Conservation (phyloP, 1,284 basidiomycete species). For the Naganishia sp. region DNA sequence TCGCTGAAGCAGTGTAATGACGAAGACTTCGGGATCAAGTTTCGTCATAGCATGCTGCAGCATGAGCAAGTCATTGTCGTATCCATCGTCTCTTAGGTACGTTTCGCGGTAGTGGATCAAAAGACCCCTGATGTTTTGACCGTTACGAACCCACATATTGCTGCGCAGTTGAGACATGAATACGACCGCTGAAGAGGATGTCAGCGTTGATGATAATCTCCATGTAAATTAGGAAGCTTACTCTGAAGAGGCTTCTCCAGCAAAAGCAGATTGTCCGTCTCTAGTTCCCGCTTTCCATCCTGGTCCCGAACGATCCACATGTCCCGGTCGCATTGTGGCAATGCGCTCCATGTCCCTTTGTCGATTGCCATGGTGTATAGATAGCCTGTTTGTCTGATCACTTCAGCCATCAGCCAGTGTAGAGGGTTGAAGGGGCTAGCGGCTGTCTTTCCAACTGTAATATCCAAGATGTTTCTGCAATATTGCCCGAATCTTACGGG, state of each 20-base stretch:
- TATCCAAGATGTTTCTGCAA: constrained; percentile 56
- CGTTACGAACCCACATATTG: constrained; percentile 97
- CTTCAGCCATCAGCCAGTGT: constrained; percentile 86
- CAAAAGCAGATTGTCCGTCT: constrained; percentile 54
- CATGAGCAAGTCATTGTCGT: constrained; percentile 94
- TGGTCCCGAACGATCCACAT: constrained; percentile 43
- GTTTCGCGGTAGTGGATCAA: constrained; percentile 96
- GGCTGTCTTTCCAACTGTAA: constrained; percentile 72
- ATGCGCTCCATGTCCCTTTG: constrained; percentile 24
- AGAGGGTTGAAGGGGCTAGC: constrained; percentile 92
- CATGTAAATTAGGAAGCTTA: constrained; percentile 51
- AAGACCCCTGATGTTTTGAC: constrained; percentile 91
- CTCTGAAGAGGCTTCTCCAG: constrained; percentile 85
- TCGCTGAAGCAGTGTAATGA: constrained; percentile 85
- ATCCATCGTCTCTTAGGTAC: constrained; percentile 90
- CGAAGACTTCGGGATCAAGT: constrained; percentile 74
- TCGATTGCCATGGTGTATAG: constrained; percentile 56
- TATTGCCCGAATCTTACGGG: constrained; percentile 13
- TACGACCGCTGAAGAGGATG: constrained; percentile 64
- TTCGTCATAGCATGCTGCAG: constrained; percentile 80
- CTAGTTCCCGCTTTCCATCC: constrained; percentile 59
- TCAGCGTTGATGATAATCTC: neutral
- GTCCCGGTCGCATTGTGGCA: constrained; percentile 10
- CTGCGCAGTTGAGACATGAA: constrained; percentile 94
- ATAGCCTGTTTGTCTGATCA: constrained; percentile 70